A percentile compares a stretch with the other conserved stretches of the same genome.
Evolutionary conservation across 352 stramenopile species (phyloP).

Genomic region (Pythium guiyangense): DNA sequence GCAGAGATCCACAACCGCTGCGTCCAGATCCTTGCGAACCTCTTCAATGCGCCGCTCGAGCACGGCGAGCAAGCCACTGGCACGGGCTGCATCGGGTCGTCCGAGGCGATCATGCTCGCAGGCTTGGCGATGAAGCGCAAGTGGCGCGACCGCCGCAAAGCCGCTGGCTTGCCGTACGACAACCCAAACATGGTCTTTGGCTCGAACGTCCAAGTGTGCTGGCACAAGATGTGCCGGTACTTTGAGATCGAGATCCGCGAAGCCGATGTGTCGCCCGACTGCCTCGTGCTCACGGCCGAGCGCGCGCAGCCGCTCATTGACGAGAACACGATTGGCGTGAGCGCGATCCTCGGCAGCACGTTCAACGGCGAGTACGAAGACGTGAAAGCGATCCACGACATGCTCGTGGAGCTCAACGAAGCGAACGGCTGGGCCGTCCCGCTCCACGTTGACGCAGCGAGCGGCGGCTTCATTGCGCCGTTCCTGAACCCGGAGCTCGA

Average conservation of each 20-base stretch:
- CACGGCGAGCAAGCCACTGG: slow-evolving; percentile 58
- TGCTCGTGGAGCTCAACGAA: slow-evolving; percentile 82
- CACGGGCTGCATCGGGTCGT: slow-evolving; percentile 90
- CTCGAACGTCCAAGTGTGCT: slow-evolving; percentile 91
- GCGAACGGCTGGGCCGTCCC: slow-evolving; percentile 80
- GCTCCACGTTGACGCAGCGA: slow-evolving; percentile 90
- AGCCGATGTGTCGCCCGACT: slow-evolving; percentile 81
- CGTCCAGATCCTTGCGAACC: slow-evolving; percentile 89
- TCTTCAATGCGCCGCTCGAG: slow-evolving; percentile 82
- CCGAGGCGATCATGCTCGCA: slow-evolving; percentile 90
- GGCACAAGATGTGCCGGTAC: slow-evolving; percentile 94
- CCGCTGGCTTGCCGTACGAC: slow-evolving; percentile 70
- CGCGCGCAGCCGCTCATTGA: slow-evolving; percentile 74
- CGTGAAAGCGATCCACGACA: slow-evolving; percentile 87
- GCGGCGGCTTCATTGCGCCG: slow-evolving; percentile 89
- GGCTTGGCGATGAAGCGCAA: slow-evolving; percentile 90
- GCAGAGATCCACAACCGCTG: slow-evolving; percentile 92
- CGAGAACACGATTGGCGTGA: slow-evolving; percentile 92
- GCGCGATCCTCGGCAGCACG: slow-evolving; percentile 89
- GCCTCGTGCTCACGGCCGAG: slow-evolving; percentile 82
- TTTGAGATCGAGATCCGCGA: slow-evolving; percentile 92
- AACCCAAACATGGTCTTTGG: slow-evolving; percentile 92
- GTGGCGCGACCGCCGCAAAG: slow-evolving; percentile 85
- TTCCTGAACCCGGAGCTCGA: slow-evolving; percentile 87
- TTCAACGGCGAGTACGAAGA: slow-evolving; percentile 94